A percentile compares a stretch with the other conserved stretches of the same genome.
Conservation (phyloP, 2,329 filamentous ascomycete genomes). For the Dendrostoma leiphaemia region DNA sequence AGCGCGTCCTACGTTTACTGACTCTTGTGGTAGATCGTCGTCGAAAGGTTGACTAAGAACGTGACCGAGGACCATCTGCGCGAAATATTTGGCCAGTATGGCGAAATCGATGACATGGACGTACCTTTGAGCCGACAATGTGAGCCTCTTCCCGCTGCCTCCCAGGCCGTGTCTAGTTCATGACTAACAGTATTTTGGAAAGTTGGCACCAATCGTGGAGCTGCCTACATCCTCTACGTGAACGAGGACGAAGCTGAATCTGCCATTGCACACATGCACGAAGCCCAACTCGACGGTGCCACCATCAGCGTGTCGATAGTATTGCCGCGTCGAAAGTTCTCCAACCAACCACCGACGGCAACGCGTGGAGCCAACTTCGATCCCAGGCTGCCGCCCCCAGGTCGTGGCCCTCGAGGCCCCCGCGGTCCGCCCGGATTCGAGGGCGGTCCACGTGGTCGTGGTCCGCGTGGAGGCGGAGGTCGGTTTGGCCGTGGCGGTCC, state of each 20-base stretch:
- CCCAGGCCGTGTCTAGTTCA: not conserved
- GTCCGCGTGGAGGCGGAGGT: conserved; percentile 25
- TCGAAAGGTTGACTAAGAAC: conserved; percentile 94
- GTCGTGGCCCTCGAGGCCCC: conserved; percentile 22
- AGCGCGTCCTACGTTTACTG: not conserved
- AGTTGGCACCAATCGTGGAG: conserved; percentile 88
- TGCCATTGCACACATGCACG: conserved; percentile 96
- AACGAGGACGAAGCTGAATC: conserved; percentile 77
- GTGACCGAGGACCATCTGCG: conserved; percentile 83
- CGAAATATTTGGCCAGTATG: conserved; percentile 91
- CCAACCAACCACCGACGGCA: conserved; percentile 71
- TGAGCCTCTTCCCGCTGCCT: conserved; percentile 40
- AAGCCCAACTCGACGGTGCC: conserved; percentile 86
- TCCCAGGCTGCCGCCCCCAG: conserved; percentile 46
- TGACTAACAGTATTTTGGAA: not conserved
- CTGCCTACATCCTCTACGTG: conserved; percentile 85
- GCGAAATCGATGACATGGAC: conserved; percentile 81
- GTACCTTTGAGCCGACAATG: conserved; percentile 86
- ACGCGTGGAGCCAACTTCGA: conserved; percentile 61
- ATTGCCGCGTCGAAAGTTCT: conserved; percentile 78
- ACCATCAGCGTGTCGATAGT: conserved; percentile 86
- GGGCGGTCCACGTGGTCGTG: conserved; percentile 36
- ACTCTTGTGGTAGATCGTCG: conserved; percentile 67
- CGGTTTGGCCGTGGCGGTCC: conserved; percentile 35
- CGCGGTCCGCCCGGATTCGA: conserved; percentile 32